Base-by-base conservation (phyloP, 345 rosid genomes). In the Dimocarpus longan region DNA sequence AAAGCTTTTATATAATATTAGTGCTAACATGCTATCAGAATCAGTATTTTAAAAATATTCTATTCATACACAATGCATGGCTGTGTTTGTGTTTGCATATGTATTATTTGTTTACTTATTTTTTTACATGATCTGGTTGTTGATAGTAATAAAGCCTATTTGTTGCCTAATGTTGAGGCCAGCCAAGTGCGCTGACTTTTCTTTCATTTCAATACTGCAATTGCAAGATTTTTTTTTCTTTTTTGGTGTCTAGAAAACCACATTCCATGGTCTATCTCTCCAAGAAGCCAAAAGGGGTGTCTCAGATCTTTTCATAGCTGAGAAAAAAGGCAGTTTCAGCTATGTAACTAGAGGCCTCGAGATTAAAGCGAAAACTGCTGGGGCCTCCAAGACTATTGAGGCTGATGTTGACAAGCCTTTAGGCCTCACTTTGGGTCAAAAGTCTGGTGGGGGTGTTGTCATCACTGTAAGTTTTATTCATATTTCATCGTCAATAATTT, bases 381-480 rank as follows among this genome's bases (percentile, higher is more conserved):
- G 93, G 64, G 90, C 98, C 66, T 83, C 98, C 1, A 95, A 92
- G 81, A 86, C 78, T 22, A 89, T 95, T 71, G 98, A 95, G 87
- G 99, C 83, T 67, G 99, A 95, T 78, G 98, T 95, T 59, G 99
- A 95, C 86, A 95, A 95, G 90, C 99, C 99, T 66, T 75, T 95
- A 4, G 98, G 98, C 71, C 86, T 95, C 78, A 95, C 98, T 74
- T 75, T 95, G 76, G 99, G 99, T 60, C 99, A 92, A 64, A 95
- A 93, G 84, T 70, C 89, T 79, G 95, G 93, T 13, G 98, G 99
- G 26, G 99, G 95, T 77, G 98, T 95, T 12, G 89, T 93, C 82
- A 89, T 95, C 88, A 88, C 98, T 19, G 98, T 95, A 74, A 87
- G 97, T 84, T 48, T 16, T 22, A 24, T 71, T 37, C 22, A 0